A percentile compares a stretch with the other conserved stretches of the same genome.
Evolutionary conservation across 2,329 filamentous ascomycete genomes (phyloP).

Genomic region (Chaetomium globosum): DNA sequence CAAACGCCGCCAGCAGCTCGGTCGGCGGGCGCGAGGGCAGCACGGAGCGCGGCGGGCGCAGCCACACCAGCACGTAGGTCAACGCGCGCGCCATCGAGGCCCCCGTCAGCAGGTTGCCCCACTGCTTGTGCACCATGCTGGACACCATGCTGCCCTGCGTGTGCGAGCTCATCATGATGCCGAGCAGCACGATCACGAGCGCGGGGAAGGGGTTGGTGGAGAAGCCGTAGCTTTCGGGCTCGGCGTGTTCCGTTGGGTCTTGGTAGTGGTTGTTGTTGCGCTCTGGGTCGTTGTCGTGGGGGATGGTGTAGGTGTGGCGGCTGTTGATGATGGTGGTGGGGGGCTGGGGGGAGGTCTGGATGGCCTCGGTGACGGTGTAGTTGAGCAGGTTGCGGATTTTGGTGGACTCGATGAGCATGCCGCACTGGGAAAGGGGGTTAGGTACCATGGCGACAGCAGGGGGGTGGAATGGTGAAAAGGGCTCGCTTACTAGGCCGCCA

Average conservation of each 20-base stretch:
- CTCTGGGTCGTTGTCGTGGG: neutral
- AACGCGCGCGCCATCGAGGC: slow-evolving; percentile 76
- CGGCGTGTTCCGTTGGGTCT: slow-evolving; percentile 48
- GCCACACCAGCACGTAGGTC: slow-evolving; percentile 78
- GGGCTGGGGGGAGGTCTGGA: slow-evolving; percentile 19
- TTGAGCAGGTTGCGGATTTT: slow-evolving; percentile 69
- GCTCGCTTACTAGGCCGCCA: slow-evolving; percentile 73
- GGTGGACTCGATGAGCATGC: slow-evolving; percentile 82
- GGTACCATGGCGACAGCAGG: slow-evolving; percentile 24
- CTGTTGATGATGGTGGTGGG: neutral
- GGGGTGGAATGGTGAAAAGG: neutral
- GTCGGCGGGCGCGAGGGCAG: slow-evolving; percentile 84
- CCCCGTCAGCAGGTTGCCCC: slow-evolving; percentile 81
- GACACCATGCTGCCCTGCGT: slow-evolving; percentile 82
- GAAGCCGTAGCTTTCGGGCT: slow-evolving; percentile 69
- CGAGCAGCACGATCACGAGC: slow-evolving; percentile 81
- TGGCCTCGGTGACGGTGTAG: slow-evolving; percentile 46
- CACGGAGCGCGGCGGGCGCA: slow-evolving; percentile 78
- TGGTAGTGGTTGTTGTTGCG: neutral
- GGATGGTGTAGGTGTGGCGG: neutral
- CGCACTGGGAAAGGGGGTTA: slow-evolving; percentile 53
- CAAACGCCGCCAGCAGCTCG: slow-evolving; percentile 85
- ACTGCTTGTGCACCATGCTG: slow-evolving; percentile 91
- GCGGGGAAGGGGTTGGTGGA: slow-evolving; percentile 88
- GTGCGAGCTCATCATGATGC: slow-evolving; percentile 94